Conservation (phyloP, 306 rosid genomes). For the Lathyrus aphaca region DNA sequence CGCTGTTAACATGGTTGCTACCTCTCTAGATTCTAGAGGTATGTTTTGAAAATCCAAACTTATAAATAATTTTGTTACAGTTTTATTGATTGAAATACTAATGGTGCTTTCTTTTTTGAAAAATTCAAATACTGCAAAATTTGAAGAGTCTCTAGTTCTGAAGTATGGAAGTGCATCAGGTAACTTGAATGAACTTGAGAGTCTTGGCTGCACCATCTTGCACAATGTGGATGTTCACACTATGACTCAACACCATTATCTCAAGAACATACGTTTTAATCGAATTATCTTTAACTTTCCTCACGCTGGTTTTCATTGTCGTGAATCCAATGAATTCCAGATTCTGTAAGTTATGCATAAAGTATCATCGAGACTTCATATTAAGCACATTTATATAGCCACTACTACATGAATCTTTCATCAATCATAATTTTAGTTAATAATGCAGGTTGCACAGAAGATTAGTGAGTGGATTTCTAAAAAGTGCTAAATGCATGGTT, state of each 20-base stretch:
- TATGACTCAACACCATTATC: slow-evolving; percentile 29
- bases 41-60: background rate
- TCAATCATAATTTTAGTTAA: no score
- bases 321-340: fast-evolving
- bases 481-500: slow-evolving; percentile 34
- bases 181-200: slow-evolving; percentile 36
- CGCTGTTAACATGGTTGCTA: slow-evolving; percentile 41
- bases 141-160: background rate
- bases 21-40: slow-evolving; percentile 44
- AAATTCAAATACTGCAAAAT: background rate
- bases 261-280: background rate
- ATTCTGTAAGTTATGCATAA: slow-evolving; percentile 19
- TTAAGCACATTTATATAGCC: no score
- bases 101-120: no score
- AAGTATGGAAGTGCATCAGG: background rate
- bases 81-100: no score
- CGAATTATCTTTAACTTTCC: slow-evolving; percentile 47
- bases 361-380: no score
- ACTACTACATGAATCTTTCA: no score
- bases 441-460: slow-evolving; percentile 30
- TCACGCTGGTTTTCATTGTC: slow-evolving; percentile 34
- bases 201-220: slow-evolving; percentile 36
- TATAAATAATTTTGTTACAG: no score
- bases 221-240: slow-evolving; percentile 38
- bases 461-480: slow-evolving; percentile 38